Evolutionary conservation across 73 alveolate genomes (phyloP).

Genomic region (Paramecium primaurelia): DNA sequence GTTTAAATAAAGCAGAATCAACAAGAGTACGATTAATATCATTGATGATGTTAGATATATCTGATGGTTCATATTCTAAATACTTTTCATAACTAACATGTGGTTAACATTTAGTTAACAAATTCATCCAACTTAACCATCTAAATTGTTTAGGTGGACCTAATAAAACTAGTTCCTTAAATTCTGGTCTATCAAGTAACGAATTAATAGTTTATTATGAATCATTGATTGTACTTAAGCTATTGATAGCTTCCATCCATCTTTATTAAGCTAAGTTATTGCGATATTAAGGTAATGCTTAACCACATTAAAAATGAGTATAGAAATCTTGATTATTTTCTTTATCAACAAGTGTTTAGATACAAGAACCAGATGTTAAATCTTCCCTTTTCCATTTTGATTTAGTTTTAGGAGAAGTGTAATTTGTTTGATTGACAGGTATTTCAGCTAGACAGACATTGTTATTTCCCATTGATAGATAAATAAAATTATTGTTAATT

Average conservation of each 20-base stretch:
- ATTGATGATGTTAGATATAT: background rate
- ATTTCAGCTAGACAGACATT: background rate
- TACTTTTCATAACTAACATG: background rate
- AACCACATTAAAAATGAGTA: background rate
- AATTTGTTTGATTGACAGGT: background rate
- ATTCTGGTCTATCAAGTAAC: background rate
- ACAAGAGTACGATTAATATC: background rate
- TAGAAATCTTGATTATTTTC: background rate
- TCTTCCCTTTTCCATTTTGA: background rate
- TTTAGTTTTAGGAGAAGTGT: background rate
- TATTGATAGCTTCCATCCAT: background rate
- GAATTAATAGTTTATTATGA: background rate
- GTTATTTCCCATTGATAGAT: background rate
- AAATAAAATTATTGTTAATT: background rate
- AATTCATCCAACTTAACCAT: background rate
- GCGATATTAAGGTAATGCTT: background rate
- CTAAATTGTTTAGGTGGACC: constrained; percentile 3
- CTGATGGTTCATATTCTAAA: background rate
- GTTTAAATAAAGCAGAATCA: background rate
- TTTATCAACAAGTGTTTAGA: background rate
- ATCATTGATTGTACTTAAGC: background rate
- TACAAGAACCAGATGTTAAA: background rate
- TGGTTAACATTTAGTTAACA: background rate
- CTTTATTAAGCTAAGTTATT: background rate
- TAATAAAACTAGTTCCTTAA: background rate